A percentile compares a stretch with the other conserved stretches of the same genome.
Evolutionary conservation across 2,329 filamentous ascomycete genomes (phyloP).

Genomic region (Sclerotinia glacialis): DNA sequence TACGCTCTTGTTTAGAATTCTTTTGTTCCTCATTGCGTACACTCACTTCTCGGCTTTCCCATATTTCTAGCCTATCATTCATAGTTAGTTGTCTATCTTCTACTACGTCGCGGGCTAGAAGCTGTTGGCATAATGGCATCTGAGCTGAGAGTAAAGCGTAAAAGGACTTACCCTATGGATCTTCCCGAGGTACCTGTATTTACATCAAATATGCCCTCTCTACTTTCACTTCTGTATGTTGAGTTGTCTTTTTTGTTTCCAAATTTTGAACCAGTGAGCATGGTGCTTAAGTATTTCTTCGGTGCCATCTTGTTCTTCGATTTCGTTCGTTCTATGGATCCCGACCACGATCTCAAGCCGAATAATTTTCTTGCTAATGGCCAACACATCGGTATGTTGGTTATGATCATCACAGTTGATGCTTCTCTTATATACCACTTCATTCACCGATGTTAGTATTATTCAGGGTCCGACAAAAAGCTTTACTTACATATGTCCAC

Average conservation of each 20-base stretch:
- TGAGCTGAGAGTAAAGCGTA: not conserved
- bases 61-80: conserved; percentile 12
- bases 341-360: conserved; percentile 12
- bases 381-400: conserved; percentile 55
- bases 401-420: conserved; percentile 51
- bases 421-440: conserved; percentile 55
- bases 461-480: too few species aligned
- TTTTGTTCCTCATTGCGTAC: not conserved
- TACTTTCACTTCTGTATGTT: conserved; percentile 8
- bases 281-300: not conserved
- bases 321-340: not conserved
- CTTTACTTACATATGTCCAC: conserved; percentile 32
- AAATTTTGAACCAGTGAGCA: not conserved
- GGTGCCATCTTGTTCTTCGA: not conserved
- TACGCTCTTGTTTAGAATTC: not conserved
- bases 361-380: conserved; percentile 33
- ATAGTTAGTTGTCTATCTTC: conserved; percentile 4
- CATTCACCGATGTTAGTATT: conserved; percentile 25
- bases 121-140: not conserved
- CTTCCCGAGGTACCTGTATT: not conserved
- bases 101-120: not conserved
- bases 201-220: not conserved
- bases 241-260: not conserved
- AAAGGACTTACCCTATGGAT: conserved; percentile 6
- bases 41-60: conserved; percentile 18